Evolutionary conservation across 371 early-diverging fungal genomes (phyloP).

Genomic region (Mucor lusitanicus): DNA sequence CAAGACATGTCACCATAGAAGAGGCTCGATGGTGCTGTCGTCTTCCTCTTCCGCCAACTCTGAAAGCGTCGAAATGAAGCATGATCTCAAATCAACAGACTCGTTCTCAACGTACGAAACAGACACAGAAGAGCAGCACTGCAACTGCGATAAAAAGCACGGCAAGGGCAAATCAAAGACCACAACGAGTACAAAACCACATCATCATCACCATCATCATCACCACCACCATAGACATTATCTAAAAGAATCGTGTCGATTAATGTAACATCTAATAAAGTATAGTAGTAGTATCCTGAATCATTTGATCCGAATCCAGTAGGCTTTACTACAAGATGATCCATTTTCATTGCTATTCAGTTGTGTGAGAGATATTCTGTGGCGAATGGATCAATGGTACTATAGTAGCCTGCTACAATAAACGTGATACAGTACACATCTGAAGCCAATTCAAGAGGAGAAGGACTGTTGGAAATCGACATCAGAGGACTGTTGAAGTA

Average conservation of each 20-base stretch:
- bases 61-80: background rate
- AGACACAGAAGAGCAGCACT: background rate
- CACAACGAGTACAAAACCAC: background rate
- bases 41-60: background rate
- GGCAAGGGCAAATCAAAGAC: background rate
- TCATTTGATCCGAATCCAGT: too few relatives aligned
- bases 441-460: too few relatives aligned
- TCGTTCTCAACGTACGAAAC: conserved; percentile 1
- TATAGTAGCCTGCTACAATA: too few relatives aligned
- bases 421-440: too few relatives aligned
- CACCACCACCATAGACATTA: conserved; percentile 3
- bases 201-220: conserved; percentile 1
- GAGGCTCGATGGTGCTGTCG: background rate
- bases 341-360: too few relatives aligned
- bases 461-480: too few relatives aligned
- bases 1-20: conserved; percentile 32
- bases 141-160: background rate
- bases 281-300: too few relatives aligned
- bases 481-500: too few relatives aligned
- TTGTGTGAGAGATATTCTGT: too few relatives aligned
- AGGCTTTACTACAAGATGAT: too few relatives aligned
- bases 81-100: background rate
- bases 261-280: conserved; percentile 6
- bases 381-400: too few relatives aligned
- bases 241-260: conserved; percentile 3